phyloP scores from a whole-genome alignment of 1,284 basidiomycete genomes.

The Amylostereum chailletii region DNA sequence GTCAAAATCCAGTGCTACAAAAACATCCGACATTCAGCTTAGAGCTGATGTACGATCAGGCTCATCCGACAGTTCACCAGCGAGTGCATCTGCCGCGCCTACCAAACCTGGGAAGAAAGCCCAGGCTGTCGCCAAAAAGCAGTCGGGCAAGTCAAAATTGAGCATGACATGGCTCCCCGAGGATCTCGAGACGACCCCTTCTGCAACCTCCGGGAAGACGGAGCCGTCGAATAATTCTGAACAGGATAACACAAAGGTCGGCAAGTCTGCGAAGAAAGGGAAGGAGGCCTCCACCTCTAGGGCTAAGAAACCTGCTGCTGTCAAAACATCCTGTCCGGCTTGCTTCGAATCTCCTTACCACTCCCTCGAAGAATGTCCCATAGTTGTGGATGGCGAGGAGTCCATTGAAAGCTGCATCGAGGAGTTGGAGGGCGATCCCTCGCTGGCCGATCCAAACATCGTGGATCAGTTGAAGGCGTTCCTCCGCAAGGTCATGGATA shows the following conservation, averaged over 20 bases:
- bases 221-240: too few species aligned
- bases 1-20: too few species aligned
- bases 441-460: background rate
- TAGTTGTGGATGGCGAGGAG: background rate
- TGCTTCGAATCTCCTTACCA: background rate
- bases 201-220: too few species aligned
- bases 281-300: background rate
- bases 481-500: background rate
- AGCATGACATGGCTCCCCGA: background rate
- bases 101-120: constrained; percentile 13
- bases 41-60: too few species aligned
- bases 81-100: too few species aligned
- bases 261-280: too few species aligned
- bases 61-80: too few species aligned
- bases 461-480: constrained; percentile 1
- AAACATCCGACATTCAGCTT: too few species aligned
- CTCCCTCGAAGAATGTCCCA: constrained; percentile 1
- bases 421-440: constrained; percentile 6
- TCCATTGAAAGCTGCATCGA: constrained; percentile 1
- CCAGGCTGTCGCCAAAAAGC: background rate
- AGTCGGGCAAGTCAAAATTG: background rate
- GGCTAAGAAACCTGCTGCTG: background rate
- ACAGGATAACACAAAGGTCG: too few species aligned
- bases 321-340: constrained; percentile 13
- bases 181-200: background rate